Base-by-base conservation (phyloP, 2,329 filamentous ascomycete genomes). In the Botrytis fragariae region DNA sequence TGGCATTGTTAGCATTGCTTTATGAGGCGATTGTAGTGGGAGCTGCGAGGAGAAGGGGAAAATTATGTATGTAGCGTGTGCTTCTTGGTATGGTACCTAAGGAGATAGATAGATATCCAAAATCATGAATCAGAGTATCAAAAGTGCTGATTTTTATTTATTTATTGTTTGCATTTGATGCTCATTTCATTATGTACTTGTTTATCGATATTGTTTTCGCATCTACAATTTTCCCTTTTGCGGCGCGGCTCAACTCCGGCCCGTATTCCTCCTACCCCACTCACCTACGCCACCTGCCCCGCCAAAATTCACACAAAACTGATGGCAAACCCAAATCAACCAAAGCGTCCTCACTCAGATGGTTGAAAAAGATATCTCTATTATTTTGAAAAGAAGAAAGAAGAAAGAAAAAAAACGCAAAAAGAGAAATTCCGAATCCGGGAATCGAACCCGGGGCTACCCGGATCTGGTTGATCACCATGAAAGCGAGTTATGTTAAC, bases 401-500 rank as follows among this genome's bases (percentile, higher is more conserved):
- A n/a, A n/a, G n/a, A n/a, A 14, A 14, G 4, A 12, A 9, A 16
- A 14, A 63, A 64, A 35, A 25, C 25, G 8, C 22, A 62, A 62
- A 62, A 69, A 61, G 0, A 14, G 8, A 1, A 4, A 4, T 71
- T 71, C 69, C 69, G 69, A 71, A 71, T 71, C 69, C 69, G 69
- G 69, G 69, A 71, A 71, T 71, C 69, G 69, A 71, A 71, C 69
- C 69, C 44, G 57, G 59, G 59, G 44, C 59, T 69, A 42, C 39
- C 61, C 51, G 51, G 67, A 29, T 44, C 48, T 3, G 20, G 4
- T 25, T 18, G 5, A n/a, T 18, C 6, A 10, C 12, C 37, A 59
- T 69, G 67, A 69, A 60, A 69, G 51, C 51, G 67, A 69, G 67
- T 57, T 69, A 69, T 69, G 67, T 69, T 69, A 69, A 69, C 67